Evolutionary conservation across 495 filamentous ascomycete species (phyloP), one percentile per base, ranked within the genome.

Genomic region (Trypethelium eluteriae): DNA sequence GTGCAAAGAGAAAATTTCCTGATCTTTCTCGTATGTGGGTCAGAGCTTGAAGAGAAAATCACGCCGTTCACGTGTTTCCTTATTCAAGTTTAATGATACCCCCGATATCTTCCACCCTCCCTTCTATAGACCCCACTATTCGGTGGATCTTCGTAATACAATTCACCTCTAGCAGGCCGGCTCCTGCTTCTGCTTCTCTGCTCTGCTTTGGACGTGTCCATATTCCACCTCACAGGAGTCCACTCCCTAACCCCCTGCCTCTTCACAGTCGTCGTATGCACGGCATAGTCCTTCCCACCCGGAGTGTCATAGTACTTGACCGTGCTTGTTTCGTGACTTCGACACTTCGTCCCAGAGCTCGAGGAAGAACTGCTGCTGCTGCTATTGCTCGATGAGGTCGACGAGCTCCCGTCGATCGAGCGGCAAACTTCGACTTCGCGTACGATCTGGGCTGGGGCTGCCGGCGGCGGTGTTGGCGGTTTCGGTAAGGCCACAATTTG

Each of bases 181-280:
- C 62, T 63, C n/a, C 44, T 44, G n/a, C 39, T 41, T 34, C 44
- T 25, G 25, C 3, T 41, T 63, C 41, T 14, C 41, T 44, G 41
- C 6, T 25, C 25, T 25, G 25, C 16, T 32, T 25, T 63, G 11
- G 39, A 63, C n/a, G 64, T 63, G 66, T 62, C 68, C 68, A 62
- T 63, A 67, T 56, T 67, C 62, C 12, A 36, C 2, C 56, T 38
- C 36, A 59, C 53, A 34, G 53, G 25, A 62, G 65, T 44, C 65
- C 65, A 63, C 65, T 64, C 18, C 68, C 68, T 32, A 67, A 47
- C 9, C 65, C 61, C 25, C 46, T 70, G n/a, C 68, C 68, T 59
- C 18, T 59, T 32, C 53, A 36, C 53, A 18, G 5, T 18, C 6
- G 53, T 59, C 53, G 25, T 34, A 34, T 59, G 53, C 53, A 59